These are phyloP conservation scores for Pythium vanterpoolii DNA, from an alignment of 352 stramenopile genomes.

Conservation along the genomic window DNA sequence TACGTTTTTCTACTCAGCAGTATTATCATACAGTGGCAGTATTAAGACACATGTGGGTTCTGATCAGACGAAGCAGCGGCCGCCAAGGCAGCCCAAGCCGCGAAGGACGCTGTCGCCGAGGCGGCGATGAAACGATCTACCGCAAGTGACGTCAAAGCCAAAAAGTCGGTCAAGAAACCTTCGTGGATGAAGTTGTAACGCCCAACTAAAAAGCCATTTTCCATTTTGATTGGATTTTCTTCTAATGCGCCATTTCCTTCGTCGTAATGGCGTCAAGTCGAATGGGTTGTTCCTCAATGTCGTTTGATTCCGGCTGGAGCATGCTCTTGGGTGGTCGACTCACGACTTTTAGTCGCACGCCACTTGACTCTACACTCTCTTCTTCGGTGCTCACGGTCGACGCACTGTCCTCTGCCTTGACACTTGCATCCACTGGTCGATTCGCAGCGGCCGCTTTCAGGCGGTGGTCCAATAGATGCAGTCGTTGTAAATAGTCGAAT, in stretches of 20 bases:
- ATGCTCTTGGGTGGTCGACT: slow-evolving; percentile 21
- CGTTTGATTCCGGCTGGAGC: not conserved
- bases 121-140: slow-evolving; percentile 29
- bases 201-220: slow-evolving; percentile 1
- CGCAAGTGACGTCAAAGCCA: slow-evolving; percentile 22
- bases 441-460: slow-evolving; percentile 8
- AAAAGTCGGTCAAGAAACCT: slow-evolving; percentile 70
- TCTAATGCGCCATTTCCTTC: slow-evolving; percentile 2
- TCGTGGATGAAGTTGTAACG: slow-evolving; percentile 73
- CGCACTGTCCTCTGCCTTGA: slow-evolving; percentile 19
- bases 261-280: not conserved
- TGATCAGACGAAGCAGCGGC: slow-evolving; percentile 5
- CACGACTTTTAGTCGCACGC: slow-evolving; percentile 23
- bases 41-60: not conserved
- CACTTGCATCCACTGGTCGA: slow-evolving; percentile 20
- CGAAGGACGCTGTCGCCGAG: slow-evolving; percentile 8
- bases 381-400: slow-evolving; percentile 25
- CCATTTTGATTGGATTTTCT: slow-evolving; percentile 21
- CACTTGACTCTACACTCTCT: not conserved
- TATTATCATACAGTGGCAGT: not conserved
- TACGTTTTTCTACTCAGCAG: not conserved
- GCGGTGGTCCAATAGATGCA: slow-evolving; percentile 46
- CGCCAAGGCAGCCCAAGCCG: slow-evolving; percentile 22
- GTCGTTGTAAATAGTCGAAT: slow-evolving; percentile 75
- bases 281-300: not conserved